phyloP scores from a whole-genome alignment of 2,329 filamentous ascomycete genomes.

The Aspergillus floridensis region DNA sequence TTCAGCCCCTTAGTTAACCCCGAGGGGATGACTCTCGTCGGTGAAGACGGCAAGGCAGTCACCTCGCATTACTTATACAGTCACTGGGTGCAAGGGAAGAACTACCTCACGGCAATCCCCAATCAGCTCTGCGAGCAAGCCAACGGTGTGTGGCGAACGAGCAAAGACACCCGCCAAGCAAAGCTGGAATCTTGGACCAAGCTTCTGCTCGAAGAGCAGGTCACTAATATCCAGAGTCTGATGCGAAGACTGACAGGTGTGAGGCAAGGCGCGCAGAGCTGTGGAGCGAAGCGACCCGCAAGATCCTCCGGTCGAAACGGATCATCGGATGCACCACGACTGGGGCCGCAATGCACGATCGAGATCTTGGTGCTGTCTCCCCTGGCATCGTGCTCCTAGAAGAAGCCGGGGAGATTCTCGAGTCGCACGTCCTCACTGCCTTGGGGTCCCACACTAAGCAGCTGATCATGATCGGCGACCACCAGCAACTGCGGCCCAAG shows the following conservation, averaged over 20 bases:
- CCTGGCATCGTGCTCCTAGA: conserved; percentile 66
- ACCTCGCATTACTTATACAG: conserved; percentile 39
- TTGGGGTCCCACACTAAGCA: conserved; percentile 58
- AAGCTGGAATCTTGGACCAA: conserved; percentile 46
- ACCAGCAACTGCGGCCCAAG: conserved; percentile 70
- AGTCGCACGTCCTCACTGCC: conserved; percentile 64
- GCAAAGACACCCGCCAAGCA: conserved; percentile 29
- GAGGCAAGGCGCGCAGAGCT: conserved; percentile 10
- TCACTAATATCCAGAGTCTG: conserved; percentile 18
- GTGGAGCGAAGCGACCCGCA: conserved; percentile 14
- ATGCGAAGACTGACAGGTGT: conserved; percentile 16
- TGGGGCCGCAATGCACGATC: conserved; percentile 61
- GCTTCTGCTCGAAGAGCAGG: conserved; percentile 51
- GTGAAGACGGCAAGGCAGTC: conserved; percentile 46
- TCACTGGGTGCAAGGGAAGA: too few species aligned
- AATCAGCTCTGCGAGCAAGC: too few species aligned
- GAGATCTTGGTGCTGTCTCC: conserved; percentile 52
- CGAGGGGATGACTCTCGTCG: conserved; percentile 50
- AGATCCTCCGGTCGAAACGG: conserved; percentile 52
- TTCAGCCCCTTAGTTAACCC: conserved; percentile 51
- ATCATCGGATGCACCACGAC: conserved; percentile 72
- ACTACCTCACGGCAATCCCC: too few species aligned
- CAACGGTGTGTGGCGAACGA: too few species aligned
- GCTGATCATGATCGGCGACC: conserved; percentile 69
- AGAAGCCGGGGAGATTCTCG: conserved; percentile 71